Percentiles rank a stretch among this genome's conserved stretches.
These are phyloP conservation scores for Tuber umbilicatum DNA, from an alignment of 495 filamentous ascomycete genomes.

Conservation along the genomic window DNA sequence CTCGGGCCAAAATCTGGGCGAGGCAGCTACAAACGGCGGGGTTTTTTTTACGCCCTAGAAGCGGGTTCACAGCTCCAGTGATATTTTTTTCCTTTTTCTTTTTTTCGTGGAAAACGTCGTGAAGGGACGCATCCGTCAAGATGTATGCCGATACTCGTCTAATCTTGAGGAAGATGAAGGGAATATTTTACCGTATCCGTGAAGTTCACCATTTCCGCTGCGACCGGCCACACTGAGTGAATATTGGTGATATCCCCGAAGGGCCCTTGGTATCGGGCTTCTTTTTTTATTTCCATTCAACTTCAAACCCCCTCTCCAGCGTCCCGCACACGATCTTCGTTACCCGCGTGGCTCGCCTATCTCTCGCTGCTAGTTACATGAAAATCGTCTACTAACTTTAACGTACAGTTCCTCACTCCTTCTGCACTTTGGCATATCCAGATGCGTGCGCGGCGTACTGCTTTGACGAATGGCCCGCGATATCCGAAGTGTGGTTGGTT, in stretches of 20 bases:
- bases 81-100: neutral
- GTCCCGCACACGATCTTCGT: neutral
- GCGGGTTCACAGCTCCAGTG: neutral
- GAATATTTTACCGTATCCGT: neutral
- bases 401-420: neutral
- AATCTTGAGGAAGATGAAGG: neutral
- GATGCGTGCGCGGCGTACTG: neutral
- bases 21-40: neutral
- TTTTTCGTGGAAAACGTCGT: neutral
- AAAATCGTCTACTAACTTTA: neutral
- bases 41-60: neutral
- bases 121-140: neutral
- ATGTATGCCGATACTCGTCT: neutral
- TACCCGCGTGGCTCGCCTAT: neutral
- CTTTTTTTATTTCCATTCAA: neutral
- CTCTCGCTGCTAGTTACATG: neutral
- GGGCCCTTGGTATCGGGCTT: neutral
- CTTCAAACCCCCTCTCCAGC: neutral
- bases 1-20: neutral
- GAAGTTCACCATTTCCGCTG: neutral
- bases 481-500: neutral
- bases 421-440: neutral
- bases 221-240: neutral
- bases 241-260: neutral
- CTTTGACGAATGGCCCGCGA: neutral